phyloP scores from a whole-genome alignment of 768 basidiomycete species.

The Cubamyces sp. region DNA sequence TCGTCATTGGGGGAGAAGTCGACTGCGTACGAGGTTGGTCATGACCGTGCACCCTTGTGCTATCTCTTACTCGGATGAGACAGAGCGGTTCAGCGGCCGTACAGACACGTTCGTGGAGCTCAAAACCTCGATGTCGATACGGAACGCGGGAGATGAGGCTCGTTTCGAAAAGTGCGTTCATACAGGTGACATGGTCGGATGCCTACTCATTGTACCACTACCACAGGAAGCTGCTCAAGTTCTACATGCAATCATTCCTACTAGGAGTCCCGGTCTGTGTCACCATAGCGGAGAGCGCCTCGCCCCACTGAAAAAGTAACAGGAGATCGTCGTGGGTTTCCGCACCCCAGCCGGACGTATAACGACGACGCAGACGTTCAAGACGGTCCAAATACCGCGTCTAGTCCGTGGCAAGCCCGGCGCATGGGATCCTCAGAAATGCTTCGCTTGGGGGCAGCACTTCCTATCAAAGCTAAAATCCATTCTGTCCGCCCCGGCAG shows the following conservation, averaged over 20 bases:
- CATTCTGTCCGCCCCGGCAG: constrained; percentile 9
- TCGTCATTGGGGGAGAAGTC: constrained; percentile 88
- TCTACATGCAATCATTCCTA: constrained; percentile 90
- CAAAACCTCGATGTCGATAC: constrained; percentile 81
- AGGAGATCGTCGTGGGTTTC: constrained; percentile 90
- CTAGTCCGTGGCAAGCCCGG: constrained; percentile 72
- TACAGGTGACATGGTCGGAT: not conserved
- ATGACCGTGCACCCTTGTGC: not conserved
- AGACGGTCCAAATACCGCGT: constrained; percentile 80
- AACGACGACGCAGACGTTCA: constrained; percentile 68
- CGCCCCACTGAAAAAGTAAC: constrained; percentile 1
- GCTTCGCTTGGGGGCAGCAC: constrained; percentile 72
- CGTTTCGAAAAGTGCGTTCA: constrained; percentile 75
- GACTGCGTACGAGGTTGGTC: constrained; percentile 80
- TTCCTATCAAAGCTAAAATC: constrained; percentile 59
- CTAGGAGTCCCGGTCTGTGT: constrained; percentile 82
- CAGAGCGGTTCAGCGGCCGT: constrained; percentile 63
- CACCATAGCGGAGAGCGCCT: not conserved
- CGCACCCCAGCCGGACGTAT: constrained; percentile 76
- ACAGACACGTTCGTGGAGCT: constrained; percentile 80
- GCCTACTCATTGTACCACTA: not conserved
- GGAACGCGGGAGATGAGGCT: constrained; percentile 63
- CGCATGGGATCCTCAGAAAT: constrained; percentile 78
- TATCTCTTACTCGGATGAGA: not conserved
- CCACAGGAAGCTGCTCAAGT: constrained; percentile 85